These are phyloP conservation scores for Fusarium brachygibbosum DNA, from an alignment of 2,329 filamentous ascomycete genomes.

Conservation along the genomic window DNA sequence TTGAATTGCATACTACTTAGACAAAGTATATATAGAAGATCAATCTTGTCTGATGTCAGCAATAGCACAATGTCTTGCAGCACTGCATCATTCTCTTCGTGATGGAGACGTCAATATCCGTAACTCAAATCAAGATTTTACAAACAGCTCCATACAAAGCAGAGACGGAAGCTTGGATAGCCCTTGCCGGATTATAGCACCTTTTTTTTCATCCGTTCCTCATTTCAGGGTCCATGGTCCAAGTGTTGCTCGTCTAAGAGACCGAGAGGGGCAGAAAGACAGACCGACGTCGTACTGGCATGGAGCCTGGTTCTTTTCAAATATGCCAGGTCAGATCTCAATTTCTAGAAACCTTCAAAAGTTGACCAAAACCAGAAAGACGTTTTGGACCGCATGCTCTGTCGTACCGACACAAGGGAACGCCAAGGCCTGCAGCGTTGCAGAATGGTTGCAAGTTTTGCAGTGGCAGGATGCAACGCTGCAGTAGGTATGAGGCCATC, in stretches of 20 bases:
- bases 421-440: constrained; percentile 1
- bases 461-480: background rate
- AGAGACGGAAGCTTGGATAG: background rate
- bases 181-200: background rate
- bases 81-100: background rate
- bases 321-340: constrained; percentile 5
- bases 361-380: background rate
- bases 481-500: background rate
- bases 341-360: background rate
- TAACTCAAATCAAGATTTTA: background rate
- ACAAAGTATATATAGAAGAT: too few species aligned
- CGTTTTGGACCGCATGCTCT: too few species aligned
- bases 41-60: background rate
- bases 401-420: background rate
- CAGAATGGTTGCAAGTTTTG: background rate
- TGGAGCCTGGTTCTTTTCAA: background rate
- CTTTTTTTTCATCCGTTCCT: background rate
- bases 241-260: background rate
- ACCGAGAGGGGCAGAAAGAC: background rate
- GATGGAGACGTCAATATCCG: background rate
- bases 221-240: background rate
- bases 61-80: background rate
- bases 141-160: background rate
- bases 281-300: constrained; percentile 1
- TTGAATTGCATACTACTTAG: too few species aligned